Evolutionary conservation across 805 yeast species (phyloP).

Genomic region (Kluyveromyces lactis): DNA sequence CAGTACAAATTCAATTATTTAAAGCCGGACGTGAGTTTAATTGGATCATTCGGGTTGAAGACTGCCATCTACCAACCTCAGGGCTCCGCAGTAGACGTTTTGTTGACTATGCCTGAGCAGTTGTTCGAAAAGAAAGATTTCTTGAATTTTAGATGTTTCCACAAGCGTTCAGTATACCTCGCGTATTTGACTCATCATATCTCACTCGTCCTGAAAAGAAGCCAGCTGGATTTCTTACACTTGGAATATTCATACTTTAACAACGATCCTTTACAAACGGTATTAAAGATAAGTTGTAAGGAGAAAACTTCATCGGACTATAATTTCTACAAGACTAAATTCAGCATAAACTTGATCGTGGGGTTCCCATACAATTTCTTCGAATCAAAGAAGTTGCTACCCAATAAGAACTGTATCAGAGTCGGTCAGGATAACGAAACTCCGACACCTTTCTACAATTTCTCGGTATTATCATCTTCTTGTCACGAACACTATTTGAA

Average conservation of each 20-base stretch:
- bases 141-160: conserved; percentile 79
- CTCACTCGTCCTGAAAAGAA: conserved; percentile 42
- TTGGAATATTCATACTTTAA: conserved; percentile 63
- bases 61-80: conserved; percentile 62
- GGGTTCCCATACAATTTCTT: conserved; percentile 68
- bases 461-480: conserved; percentile 64
- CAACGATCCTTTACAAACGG: conserved; percentile 72
- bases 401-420: conserved; percentile 76
- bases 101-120: conserved; percentile 70
- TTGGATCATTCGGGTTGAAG: conserved; percentile 85
- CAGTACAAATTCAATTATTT: conserved; percentile 64
- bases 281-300: conserved; percentile 50
- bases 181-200: conserved; percentile 69
- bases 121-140: conserved; percentile 82
- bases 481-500: conserved; percentile 63
- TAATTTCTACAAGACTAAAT: conserved; percentile 62
- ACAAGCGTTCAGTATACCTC: conserved; percentile 81
- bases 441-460: conserved; percentile 84
- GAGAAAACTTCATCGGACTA: conserved; percentile 26
- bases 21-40: conserved; percentile 68
- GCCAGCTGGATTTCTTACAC: conserved; percentile 38
- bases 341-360: conserved; percentile 61
- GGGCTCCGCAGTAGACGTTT: conserved; percentile 67
- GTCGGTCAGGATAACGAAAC: conserved; percentile 46
- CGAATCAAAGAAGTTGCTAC: conserved; percentile 66